Conservation (phyloP, 805 yeast species). For the Candida tallmaniae region DNA sequence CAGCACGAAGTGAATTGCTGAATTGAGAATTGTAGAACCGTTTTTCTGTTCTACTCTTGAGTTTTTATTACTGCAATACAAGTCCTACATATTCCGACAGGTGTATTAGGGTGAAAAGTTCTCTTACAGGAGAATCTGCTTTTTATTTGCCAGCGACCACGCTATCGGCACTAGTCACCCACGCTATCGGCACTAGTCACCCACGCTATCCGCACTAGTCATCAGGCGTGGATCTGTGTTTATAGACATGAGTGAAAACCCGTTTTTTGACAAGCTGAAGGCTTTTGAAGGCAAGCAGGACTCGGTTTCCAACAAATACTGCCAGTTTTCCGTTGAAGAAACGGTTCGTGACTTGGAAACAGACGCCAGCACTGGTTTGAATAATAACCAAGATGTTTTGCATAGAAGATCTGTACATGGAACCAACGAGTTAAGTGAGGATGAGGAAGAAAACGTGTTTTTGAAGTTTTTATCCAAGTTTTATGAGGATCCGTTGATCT, state of each 20-base stretch:
- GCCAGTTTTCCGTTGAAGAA: slow-evolving; percentile 61
- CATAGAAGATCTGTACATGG: slow-evolving; percentile 77
- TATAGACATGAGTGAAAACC: slow-evolving; percentile 42
- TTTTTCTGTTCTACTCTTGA: no score
- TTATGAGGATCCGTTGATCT: slow-evolving; percentile 85
- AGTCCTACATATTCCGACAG: no score
- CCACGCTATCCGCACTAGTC: no score
- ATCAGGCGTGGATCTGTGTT: no score
- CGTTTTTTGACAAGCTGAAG: slow-evolving; percentile 22
- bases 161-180: no score
- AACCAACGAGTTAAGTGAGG: slow-evolving; percentile 66
- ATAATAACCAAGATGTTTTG: slow-evolving; percentile 63
- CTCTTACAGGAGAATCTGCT: no score
- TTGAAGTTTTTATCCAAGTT: slow-evolving; percentile 75
- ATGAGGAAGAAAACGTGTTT: slow-evolving; percentile 72
- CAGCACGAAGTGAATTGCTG: no score
- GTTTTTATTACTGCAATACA: no score
- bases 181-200: no score
- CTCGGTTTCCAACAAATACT: slow-evolving; percentile 62
- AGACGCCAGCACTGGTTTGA: slow-evolving; percentile 54
- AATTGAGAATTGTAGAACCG: no score
- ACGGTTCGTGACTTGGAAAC: slow-evolving; percentile 62
- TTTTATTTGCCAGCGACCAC: no score
- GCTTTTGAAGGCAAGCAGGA: slow-evolving; percentile 15
- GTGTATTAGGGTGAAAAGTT: no score